Conservation (phyloP, 495 filamentous ascomycete species). For the Penicillium antarcticum region DNA sequence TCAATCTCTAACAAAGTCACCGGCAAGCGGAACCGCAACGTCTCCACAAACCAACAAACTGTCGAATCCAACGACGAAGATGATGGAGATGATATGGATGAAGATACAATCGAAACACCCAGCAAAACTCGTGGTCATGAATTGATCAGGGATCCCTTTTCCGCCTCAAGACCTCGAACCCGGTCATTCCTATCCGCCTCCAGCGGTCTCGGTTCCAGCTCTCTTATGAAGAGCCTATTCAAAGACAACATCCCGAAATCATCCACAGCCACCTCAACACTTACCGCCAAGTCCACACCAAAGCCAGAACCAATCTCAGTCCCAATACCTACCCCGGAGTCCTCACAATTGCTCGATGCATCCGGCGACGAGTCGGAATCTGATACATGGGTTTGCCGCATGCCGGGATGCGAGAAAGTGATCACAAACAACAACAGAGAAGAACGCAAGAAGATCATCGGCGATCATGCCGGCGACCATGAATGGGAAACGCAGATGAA, state of each 20-base stretch:
- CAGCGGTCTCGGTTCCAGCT: slow-evolving; percentile 21
- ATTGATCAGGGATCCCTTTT: slow-evolving; percentile 42
- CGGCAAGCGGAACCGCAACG: slow-evolving; percentile 46
- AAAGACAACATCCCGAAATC: slow-evolving; percentile 29
- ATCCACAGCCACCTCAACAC: slow-evolving; percentile 18
- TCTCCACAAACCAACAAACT: slow-evolving; percentile 26
- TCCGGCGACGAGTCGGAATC: slow-evolving; percentile 43
- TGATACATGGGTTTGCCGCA: slow-evolving; percentile 67
- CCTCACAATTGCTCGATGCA: slow-evolving; percentile 19
- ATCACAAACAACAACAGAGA: slow-evolving; percentile 57
- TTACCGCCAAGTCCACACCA: slow-evolving; percentile 3
- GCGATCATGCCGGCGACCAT: slow-evolving; percentile 63
- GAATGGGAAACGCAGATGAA: slow-evolving; percentile 59
- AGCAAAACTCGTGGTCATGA: slow-evolving; percentile 42
- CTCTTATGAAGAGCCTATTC: slow-evolving; percentile 34
- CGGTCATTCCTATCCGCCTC: slow-evolving; percentile 35
- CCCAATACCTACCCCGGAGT: slow-evolving; percentile 30
- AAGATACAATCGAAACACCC: slow-evolving; percentile 43
- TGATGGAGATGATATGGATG: slow-evolving; percentile 34
- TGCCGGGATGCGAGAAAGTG: slow-evolving; percentile 62
- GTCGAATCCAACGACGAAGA: slow-evolving; percentile 32
- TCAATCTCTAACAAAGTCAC: slow-evolving; percentile 39
- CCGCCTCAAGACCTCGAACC: slow-evolving; percentile 32
- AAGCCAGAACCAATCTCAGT: slow-evolving; percentile 36
- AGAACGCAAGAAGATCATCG: slow-evolving; percentile 56